A percentile compares a stretch with the other conserved stretches of the same genome.
These are phyloP conservation scores for Nemania sp. DNA, from an alignment of 2,329 filamentous ascomycete genomes.

Conservation along the genomic window DNA sequence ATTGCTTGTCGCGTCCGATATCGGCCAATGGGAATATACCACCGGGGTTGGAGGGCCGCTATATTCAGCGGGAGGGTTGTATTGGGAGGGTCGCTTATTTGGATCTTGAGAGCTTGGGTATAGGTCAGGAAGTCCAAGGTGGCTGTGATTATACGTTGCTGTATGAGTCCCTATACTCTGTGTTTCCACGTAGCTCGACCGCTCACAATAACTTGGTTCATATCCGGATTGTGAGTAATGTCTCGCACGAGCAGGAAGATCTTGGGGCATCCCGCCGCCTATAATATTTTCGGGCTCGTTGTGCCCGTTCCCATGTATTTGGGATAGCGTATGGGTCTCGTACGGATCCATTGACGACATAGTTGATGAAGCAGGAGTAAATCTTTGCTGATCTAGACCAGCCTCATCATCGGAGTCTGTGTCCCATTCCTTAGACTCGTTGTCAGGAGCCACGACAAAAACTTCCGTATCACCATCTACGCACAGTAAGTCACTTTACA, in stretches of 20 bases:
- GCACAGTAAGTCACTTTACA: neutral
- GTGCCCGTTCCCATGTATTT: slow-evolving; percentile 9
- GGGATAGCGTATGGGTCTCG: slow-evolving; percentile 6
- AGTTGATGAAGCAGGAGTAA: slow-evolving; percentile 11
- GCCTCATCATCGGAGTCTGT: neutral
- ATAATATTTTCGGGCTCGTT: slow-evolving; percentile 7
- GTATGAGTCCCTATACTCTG: slow-evolving; percentile 17
- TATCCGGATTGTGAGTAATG: slow-evolving; percentile 38
- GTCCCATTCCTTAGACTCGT: too few relatives aligned
- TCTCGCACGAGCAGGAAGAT: neutral
- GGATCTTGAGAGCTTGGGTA: slow-evolving; percentile 50
- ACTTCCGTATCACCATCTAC: slow-evolving; percentile 45
- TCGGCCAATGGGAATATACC: slow-evolving; percentile 52
- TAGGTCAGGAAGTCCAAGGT: slow-evolving; percentile 49
- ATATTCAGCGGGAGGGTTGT: slow-evolving; percentile 50
- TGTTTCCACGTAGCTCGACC: slow-evolving; percentile 39
- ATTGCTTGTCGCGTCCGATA: slow-evolving; percentile 46
- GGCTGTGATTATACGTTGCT: slow-evolving; percentile 34
- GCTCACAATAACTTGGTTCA: slow-evolving; percentile 47
- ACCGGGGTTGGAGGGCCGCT: slow-evolving; percentile 42
- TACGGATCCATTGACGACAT: slow-evolving; percentile 4
- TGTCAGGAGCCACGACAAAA: slow-evolving; percentile 4
- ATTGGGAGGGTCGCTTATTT: slow-evolving; percentile 52
- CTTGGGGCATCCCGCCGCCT: neutral
- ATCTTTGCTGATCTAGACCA: neutral